Evolutionary conservation across 345 rosid genomes (phyloP).

Genomic region (Lepidium aucheri): DNA sequence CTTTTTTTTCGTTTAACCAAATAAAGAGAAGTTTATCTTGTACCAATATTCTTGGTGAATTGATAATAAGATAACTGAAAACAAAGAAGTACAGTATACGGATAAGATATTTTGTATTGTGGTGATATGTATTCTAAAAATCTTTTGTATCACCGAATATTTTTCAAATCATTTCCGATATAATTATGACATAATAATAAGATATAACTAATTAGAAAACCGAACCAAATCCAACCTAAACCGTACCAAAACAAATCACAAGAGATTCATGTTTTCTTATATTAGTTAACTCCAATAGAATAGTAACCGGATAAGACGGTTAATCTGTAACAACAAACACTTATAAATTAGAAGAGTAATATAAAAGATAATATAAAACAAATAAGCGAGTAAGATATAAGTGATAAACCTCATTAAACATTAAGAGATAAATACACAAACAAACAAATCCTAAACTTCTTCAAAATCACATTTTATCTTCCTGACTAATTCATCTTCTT

Average conservation of each 20-base stretch:
- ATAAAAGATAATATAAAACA: background rate
- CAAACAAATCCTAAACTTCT: constrained; percentile 17
- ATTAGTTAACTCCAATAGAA: background rate
- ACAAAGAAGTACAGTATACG: background rate
- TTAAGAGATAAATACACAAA: background rate
- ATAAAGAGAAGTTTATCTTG: background rate
- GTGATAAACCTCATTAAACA: background rate
- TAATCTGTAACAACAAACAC: background rate
- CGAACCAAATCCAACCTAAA: constrained; percentile 21
- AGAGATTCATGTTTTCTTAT: constrained; percentile 3
- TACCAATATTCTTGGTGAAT: background rate
- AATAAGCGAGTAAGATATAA: background rate
- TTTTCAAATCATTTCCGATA: too few species aligned
- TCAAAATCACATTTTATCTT: background rate
- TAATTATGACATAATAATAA: background rate
- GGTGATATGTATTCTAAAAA: background rate
- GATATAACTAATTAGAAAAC: background rate
- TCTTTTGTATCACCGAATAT: background rate
- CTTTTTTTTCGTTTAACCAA: background rate
- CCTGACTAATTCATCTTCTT: background rate
- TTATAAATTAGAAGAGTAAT: constrained; percentile 7
- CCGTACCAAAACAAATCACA: constrained; percentile 11
- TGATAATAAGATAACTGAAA: background rate
- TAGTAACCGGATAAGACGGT: constrained; percentile 12
- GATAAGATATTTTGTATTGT: background rate